phyloP scores from a whole-genome alignment of 2,329 filamentous ascomycete species.

The Zelopaecilomyces penicillatus region DNA sequence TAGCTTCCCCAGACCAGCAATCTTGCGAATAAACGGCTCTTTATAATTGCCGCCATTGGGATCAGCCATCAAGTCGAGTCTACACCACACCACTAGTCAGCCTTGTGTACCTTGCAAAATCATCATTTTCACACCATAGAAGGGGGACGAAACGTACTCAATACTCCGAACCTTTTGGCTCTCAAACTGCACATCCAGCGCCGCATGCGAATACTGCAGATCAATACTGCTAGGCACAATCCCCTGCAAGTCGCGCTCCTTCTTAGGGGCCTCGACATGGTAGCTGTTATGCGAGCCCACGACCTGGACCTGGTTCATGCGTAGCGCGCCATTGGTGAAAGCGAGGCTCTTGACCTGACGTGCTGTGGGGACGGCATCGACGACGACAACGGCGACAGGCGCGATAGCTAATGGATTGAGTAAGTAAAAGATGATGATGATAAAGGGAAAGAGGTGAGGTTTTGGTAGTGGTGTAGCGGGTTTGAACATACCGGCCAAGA shows the following conservation, averaged over 20 bases:
- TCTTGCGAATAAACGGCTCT: constrained; percentile 32
- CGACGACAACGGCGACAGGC: too few relatives aligned
- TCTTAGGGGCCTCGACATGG: constrained; percentile 34
- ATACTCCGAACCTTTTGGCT: constrained; percentile 38
- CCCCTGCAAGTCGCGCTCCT: constrained; percentile 32
- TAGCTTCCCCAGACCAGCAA: constrained; percentile 29
- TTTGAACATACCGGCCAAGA: not conserved
- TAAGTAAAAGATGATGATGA: not conserved
- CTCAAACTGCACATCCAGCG: constrained; percentile 34
- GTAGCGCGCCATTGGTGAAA: constrained; percentile 25
- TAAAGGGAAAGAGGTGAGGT: not conserved
- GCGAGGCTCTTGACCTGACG: constrained; percentile 17
- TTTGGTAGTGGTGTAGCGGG: too few relatives aligned
- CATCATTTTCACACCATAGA: not conserved
- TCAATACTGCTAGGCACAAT: constrained; percentile 29
- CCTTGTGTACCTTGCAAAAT: too few relatives aligned
- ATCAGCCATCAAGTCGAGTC: constrained; percentile 39
- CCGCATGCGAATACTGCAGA: constrained; percentile 39
- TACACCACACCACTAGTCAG: constrained; percentile 1
- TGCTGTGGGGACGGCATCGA: too few relatives aligned
- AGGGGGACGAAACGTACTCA: constrained; percentile 20
- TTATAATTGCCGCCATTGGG: constrained; percentile 39
- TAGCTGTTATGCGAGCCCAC: constrained; percentile 45
- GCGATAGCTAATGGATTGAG: too few relatives aligned
- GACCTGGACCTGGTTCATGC: constrained; percentile 44